Percentiles rank a stretch among this genome's conserved stretches.
Conservation (phyloP, 2,329 filamentous ascomycete species). For the Cytospora schulzeri region DNA sequence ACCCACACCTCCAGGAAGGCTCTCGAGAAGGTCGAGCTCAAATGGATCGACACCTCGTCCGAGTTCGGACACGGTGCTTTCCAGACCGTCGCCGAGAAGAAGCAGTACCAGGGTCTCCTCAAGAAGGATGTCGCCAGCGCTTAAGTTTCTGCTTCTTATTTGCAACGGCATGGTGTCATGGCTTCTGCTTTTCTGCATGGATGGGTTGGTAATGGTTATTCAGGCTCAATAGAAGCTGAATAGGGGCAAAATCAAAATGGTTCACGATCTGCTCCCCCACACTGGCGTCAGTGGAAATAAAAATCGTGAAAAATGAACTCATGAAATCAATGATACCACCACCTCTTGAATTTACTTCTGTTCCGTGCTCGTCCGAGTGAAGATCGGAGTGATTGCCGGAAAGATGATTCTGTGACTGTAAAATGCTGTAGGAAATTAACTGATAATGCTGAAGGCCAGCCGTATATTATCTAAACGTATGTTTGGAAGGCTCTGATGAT, state of each 20-base stretch:
- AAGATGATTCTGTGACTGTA: not conserved
- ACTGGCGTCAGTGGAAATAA: conserved; percentile 23
- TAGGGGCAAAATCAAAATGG: conserved; percentile 21
- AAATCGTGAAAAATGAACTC: conserved; percentile 22
- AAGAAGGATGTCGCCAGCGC: conserved; percentile 84
- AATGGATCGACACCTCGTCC: conserved; percentile 99
- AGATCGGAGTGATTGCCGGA: not conserved
- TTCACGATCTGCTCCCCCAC: conserved; percentile 16
- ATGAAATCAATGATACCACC: conserved; percentile 23
- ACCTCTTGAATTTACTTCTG: conserved; percentile 1
- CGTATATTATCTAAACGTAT: too few relatives aligned
- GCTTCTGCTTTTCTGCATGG: conserved; percentile 43
- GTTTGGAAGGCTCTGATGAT: too few relatives aligned
- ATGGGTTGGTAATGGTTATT: conserved; percentile 26
- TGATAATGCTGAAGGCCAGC: too few relatives aligned
- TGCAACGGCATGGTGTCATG: conserved; percentile 57
- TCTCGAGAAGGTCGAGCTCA: conserved; percentile 98
- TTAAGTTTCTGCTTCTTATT: conserved; percentile 44
- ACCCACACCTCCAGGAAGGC: conserved; percentile 92
- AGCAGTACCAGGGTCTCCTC: conserved; percentile 94
- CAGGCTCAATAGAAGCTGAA: conserved; percentile 19
- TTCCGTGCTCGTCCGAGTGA: not conserved
- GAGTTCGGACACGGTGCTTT: conserved; percentile 99
- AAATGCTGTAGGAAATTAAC: too few relatives aligned
- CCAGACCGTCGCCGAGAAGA: conserved; percentile 98